Base-by-base conservation (phyloP, 768 basidiomycete species). In the Neoboletus brunneissimus region DNA sequence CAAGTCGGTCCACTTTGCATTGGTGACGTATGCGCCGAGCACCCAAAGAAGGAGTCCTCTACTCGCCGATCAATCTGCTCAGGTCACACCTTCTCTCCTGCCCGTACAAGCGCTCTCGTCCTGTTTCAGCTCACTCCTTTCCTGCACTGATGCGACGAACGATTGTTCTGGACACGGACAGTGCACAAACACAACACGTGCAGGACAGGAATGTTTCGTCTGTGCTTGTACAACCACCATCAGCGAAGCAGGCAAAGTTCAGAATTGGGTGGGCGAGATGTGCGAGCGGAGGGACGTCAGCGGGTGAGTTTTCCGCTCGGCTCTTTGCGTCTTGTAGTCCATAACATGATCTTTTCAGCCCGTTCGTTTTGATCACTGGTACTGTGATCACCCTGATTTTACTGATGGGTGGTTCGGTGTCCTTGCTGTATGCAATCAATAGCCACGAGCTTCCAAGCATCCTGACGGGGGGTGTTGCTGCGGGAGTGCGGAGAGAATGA, bases 221-320 rank as follows among this genome's bases (percentile, higher is more conserved):
- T 83, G 82, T 57, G 67, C 72, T 4, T 83, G 81, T 58, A 51
- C 58, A 1, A 75, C 71, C 27, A 86, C 83, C 11, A 79, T 79
- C 46, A 73, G 79, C 53, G 77, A 78, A 11, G 70, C 76, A 25
- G 79, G 84, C n/a, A 68, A 84, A 67, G 83, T 79, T 4, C 80
- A 85, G 58, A 72, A 70, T 32, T 94, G 91, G 91, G 90, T 80
- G 1, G 91, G 91, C 5, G 78, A 81, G 51, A 81, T 77, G 59
- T 94, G 91, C 61, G 84, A 92, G 76, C 80, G 85, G 60, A 85
- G 83, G 72, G 91, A 94, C 65, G 73, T 93, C 47, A 91, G 88
- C 77, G 83, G 82, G 91, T 91, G 65, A 58, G 88, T 83, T 15
- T 34, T 2, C n/a, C 38, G 16, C 10, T 43, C n/a, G 15, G 16